These are phyloP conservation scores for Chloranthus sessilifolius DNA, from an alignment of 164 flowering plant genomes.

Conservation along the genomic window DNA sequence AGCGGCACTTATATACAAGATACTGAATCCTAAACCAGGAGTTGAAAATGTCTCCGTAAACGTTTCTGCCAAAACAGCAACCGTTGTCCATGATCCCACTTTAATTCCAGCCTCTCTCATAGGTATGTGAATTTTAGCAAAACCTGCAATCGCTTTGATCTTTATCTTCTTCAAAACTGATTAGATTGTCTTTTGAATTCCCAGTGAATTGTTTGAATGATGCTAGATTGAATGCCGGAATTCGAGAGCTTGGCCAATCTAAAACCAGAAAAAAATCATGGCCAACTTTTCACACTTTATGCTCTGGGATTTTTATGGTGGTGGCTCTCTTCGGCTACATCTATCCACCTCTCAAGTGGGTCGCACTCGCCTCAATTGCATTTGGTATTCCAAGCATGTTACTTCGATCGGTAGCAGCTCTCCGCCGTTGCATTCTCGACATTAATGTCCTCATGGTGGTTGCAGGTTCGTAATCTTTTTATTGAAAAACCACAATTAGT, in stretches of 20 bases:
- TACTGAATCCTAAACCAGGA: not conserved
- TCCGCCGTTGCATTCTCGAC: not conserved
- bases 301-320: not conserved
- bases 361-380: not conserved
- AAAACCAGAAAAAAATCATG: not conserved
- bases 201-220: not conserved
- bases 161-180: no score
- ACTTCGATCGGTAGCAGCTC: not conserved
- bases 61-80: not conserved
- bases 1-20: not conserved
- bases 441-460: not conserved
- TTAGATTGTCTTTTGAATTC: not conserved
- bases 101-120: not conserved
- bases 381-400: not conserved
- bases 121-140: not conserved
- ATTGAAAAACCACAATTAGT: not conserved
- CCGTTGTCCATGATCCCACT: not conserved
- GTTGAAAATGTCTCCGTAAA: not conserved
- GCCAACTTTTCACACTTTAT: not conserved
- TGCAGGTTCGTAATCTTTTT: slow-evolving; percentile 1
- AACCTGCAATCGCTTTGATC: no score
- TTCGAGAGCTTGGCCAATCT: not conserved
- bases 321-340: not conserved
- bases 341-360: not conserved
- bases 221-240: not conserved